Evolutionary conservation across 2,329 filamentous ascomycete species (phyloP), one percentile per base, ranked within the genome.

Genomic region (Macrophomina tecta): DNA sequence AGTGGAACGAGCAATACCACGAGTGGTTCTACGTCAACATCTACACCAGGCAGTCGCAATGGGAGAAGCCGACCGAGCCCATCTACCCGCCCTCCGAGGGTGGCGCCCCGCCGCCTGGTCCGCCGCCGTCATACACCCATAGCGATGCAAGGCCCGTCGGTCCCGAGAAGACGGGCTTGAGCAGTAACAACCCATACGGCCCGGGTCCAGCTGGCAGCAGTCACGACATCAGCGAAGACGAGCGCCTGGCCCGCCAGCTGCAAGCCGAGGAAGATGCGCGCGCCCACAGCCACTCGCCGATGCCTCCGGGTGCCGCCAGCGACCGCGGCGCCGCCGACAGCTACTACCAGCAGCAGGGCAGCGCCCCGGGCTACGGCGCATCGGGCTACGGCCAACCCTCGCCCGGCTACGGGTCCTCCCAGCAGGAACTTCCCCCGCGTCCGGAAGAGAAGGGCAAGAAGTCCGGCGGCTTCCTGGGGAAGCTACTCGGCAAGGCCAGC

Each of bases 11-110:
- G 0, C 89, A 95, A 75, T 97, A 97, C 82, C 90, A 90, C 74
- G 90, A 95, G 85, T 97, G 92, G 90, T 97, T 95, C 86, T 97
- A 91, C 82, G 91, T 97, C 68, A 95, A 97, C 82, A 87, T 91
- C 69, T 87, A 89, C 79, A 97, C 93, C 70, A 95, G 95, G 74
- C 86, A 91, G 76, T 97, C 94, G 5, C 91, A 94, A 85, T 97
- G 94, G 94, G 91, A 97, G 4, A 90, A 88, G 72, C 93, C 93
- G 18, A 92, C 89, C 45, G 85, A 85, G 64, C 89, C 91, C 51
- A 88, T 88, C 63, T 86, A 87, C 70, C 83, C 86, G 16, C 79
- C 84, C 7, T 78, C 76, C 34, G 76, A 77, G 6, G 82, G 65
- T 38, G 72, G 79, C 45, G 72, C 78, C 52, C 76, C 82, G 1